phyloP scores from a whole-genome alignment of 2,329 filamentous ascomycete species.

The Alternaria infectoria region DNA sequence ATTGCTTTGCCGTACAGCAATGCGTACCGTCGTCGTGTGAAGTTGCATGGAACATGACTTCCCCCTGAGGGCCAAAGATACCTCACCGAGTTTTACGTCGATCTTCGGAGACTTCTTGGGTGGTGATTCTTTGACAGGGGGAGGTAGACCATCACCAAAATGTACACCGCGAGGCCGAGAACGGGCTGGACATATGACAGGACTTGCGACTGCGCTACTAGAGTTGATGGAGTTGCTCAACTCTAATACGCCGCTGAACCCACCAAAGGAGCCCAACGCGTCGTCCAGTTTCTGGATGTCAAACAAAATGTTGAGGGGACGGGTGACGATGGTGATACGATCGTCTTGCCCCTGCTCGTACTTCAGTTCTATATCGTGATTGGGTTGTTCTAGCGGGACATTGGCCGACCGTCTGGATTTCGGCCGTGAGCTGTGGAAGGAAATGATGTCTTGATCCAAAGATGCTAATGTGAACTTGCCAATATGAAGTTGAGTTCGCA shows the following conservation, averaged over 20 bases:
- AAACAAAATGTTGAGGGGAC: constrained; percentile 76
- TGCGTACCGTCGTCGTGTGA: constrained; percentile 80
- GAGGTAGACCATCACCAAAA: constrained; percentile 59
- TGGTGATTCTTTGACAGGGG: constrained; percentile 17
- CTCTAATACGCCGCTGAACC: constrained; percentile 87
- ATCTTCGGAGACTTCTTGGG: constrained; percentile 61
- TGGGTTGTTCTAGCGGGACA: constrained; percentile 30
- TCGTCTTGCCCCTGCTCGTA: constrained; percentile 38
- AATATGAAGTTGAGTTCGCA: constrained; percentile 36
- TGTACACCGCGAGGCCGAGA: constrained; percentile 58
- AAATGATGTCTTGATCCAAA: constrained; percentile 57
- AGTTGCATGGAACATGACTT: constrained; percentile 76
- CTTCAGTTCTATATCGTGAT: constrained; percentile 42
- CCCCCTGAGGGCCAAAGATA: constrained; percentile 77
- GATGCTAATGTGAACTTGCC: constrained; percentile 57
- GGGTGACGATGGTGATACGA: constrained; percentile 70
- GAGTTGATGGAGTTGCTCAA: constrained; percentile 84
- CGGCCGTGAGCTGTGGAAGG: constrained; percentile 51
- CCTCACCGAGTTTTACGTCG: constrained; percentile 77
- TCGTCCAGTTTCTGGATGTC: constrained; percentile 85
- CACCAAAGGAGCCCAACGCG: constrained; percentile 86
- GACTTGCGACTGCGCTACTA: constrained; percentile 61
- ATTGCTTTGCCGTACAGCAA: constrained; percentile 75
- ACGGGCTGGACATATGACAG: constrained; percentile 39
- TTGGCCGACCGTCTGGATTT: constrained; percentile 33